Percentiles rank a stretch among this genome's conserved stretches.
phyloP scores from a whole-genome alignment of 2,329 filamentous ascomycete genomes.

The Apiospora saccharicola region DNA sequence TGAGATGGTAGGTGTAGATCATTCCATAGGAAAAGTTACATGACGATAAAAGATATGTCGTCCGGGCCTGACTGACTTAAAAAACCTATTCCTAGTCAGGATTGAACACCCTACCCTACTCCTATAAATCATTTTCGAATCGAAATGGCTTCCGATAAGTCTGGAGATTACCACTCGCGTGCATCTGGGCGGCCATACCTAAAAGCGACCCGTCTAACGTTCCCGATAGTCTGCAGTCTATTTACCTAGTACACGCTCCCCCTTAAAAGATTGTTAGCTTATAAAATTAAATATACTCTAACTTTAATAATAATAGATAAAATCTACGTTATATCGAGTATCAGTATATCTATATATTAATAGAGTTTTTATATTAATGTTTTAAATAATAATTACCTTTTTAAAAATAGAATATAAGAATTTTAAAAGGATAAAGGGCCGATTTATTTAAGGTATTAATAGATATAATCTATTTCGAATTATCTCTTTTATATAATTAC shows the following conservation, averaged over 20 bases:
- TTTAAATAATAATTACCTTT: too few species aligned
- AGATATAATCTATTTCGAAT: too few species aligned
- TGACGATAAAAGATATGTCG: not conserved
- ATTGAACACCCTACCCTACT: not conserved
- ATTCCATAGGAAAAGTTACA: not conserved
- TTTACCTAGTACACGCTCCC: not conserved
- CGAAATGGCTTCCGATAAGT: not conserved
- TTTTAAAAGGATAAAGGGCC: too few species aligned
- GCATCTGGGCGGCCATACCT: not conserved
- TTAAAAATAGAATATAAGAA: too few species aligned
- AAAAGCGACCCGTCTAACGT: not conserved
- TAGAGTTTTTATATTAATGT: too few species aligned
- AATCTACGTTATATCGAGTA: too few species aligned
- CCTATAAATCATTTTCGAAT: not conserved
- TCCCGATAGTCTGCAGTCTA: not conserved
- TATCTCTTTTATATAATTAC: too few species aligned
- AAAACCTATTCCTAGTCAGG: not conserved
- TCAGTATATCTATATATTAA: too few species aligned
- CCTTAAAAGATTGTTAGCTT: too few species aligned
- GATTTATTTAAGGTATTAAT: too few species aligned
- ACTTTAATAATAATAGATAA: too few species aligned
- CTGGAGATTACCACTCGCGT: not conserved
- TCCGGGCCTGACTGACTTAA: not conserved
- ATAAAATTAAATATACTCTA: too few species aligned
- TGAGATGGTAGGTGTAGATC: not conserved